Conservation (phyloP, 2,329 filamentous ascomycete species). For the Beauveria varroae region DNA sequence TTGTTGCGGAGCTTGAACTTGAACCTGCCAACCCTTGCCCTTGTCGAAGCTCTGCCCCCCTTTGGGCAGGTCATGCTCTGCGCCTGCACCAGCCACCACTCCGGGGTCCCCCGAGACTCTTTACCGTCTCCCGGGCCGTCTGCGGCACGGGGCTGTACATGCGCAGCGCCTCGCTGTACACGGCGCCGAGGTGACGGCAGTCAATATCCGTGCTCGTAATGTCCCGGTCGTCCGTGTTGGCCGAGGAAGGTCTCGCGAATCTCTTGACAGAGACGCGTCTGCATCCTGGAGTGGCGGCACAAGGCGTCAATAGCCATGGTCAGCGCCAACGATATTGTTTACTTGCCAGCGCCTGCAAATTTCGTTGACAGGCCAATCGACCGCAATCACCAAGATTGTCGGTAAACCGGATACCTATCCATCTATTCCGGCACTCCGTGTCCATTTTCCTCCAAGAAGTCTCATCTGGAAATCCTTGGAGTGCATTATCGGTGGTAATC, state of each 20-base stretch:
- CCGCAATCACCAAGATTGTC: no score
- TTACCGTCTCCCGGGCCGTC: no score
- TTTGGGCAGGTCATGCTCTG: no score
- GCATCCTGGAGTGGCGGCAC: slow-evolving; percentile 47
- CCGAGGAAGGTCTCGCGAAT: slow-evolving; percentile 54
- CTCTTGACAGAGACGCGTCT: slow-evolving; percentile 59
- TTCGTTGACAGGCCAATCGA: no score
- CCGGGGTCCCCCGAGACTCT: no score
- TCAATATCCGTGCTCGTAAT: slow-evolving; percentile 46
- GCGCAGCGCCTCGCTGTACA: slow-evolving; percentile 66
- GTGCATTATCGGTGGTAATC: no score
- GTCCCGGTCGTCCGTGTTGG: slow-evolving; percentile 24
- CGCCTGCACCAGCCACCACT: no score
- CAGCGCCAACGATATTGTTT: slow-evolving; percentile 17
- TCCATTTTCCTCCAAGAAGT: no score
- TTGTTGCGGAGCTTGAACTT: not conserved
- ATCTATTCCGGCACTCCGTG: no score
- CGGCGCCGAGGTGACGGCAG: slow-evolving; percentile 64
- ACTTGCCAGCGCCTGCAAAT: slow-evolving; percentile 74
- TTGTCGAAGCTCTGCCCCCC: no score
- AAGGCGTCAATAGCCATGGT: slow-evolving; percentile 41
- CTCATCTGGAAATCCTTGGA: no score
- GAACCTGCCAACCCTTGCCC: not conserved
- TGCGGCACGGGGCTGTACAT: slow-evolving; percentile 40
- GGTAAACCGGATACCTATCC: no score